These are phyloP conservation scores for Pseudodiploospora longispora DNA, from an alignment of 2,329 filamentous ascomycete genomes.

Conservation along the genomic window DNA sequence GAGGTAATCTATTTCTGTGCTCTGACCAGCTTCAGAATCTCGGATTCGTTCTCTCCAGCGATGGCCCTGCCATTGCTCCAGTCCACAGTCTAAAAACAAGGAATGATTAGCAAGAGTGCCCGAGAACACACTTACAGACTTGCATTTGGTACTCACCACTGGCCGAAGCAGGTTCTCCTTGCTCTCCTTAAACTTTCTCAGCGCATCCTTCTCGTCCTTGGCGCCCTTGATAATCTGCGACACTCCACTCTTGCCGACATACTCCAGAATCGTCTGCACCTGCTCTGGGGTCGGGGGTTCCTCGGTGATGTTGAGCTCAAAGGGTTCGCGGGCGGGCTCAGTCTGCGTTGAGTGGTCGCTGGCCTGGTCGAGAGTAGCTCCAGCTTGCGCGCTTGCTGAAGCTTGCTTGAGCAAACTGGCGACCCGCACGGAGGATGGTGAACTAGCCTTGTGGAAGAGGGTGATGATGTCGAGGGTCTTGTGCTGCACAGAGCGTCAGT, in stretches of 20 bases:
- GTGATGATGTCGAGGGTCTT: slow-evolving; percentile 87
- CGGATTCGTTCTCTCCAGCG: slow-evolving; percentile 73
- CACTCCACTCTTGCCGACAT: slow-evolving; percentile 59
- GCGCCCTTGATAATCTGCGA: slow-evolving; percentile 64
- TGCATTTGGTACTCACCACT: slow-evolving; percentile 49
- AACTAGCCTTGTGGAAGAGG: slow-evolving; percentile 82
- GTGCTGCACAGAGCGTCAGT: slow-evolving; percentile 30
- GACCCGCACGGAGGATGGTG: slow-evolving; percentile 63
- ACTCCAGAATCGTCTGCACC: slow-evolving; percentile 75
- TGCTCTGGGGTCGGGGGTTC: slow-evolving; percentile 73
- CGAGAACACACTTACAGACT: too few species aligned
- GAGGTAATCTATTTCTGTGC: slow-evolving; percentile 32
- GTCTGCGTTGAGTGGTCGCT: slow-evolving; percentile 56
- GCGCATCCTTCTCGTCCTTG: slow-evolving; percentile 63
- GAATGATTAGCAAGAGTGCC: too few species aligned
- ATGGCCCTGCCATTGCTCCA: slow-evolving; percentile 86
- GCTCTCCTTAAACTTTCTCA: slow-evolving; percentile 69
- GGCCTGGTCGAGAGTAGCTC: slow-evolving; percentile 67
- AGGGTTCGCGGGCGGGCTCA: slow-evolving; percentile 51
- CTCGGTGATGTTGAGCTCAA: slow-evolving; percentile 81
- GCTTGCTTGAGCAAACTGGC: slow-evolving; percentile 73
- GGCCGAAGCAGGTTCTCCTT: slow-evolving; percentile 63
- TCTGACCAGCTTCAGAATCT: slow-evolving; percentile 76
- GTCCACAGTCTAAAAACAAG: slow-evolving; percentile 55
- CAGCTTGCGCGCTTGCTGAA: slow-evolving; percentile 58